phyloP scores from a whole-genome alignment of 2,329 filamentous ascomycete genomes.

The Ophiostoma sp. region DNA sequence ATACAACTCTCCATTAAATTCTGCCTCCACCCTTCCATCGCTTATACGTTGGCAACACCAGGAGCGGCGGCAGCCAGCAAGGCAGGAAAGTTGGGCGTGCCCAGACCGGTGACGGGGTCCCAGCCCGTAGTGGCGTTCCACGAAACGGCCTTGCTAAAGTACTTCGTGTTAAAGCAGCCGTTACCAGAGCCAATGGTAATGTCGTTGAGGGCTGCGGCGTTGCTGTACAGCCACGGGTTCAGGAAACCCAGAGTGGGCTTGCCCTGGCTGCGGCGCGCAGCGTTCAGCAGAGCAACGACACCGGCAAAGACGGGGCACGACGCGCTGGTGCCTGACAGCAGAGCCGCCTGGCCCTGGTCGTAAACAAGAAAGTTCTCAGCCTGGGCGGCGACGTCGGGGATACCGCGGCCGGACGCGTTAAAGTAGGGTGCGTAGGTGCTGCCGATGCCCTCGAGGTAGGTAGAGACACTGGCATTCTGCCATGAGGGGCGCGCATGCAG shows the following conservation, averaged over 20 bases:
- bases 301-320: constrained; percentile 39
- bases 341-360: constrained; percentile 24
- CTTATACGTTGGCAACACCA: constrained; percentile 20
- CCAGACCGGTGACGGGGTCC: constrained; percentile 34
- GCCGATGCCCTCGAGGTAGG: constrained; percentile 40
- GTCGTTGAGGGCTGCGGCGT: constrained; percentile 30
- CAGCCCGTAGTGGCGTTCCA: constrained; percentile 35
- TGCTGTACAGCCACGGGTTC: constrained; percentile 39
- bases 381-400: constrained; percentile 52
- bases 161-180: constrained; percentile 28
- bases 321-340: constrained; percentile 34
- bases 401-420: constrained; percentile 41
- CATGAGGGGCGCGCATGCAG: constrained; percentile 41
- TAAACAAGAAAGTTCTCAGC: constrained; percentile 35
- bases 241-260: constrained; percentile 40
- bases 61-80: constrained; percentile 23
- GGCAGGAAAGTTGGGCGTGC: constrained; percentile 28
- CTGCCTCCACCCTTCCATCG: not conserved
- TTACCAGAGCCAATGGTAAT: constrained; percentile 28
- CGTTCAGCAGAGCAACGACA: constrained; percentile 41
- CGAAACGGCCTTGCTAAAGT: constrained; percentile 20
- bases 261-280: constrained; percentile 36
- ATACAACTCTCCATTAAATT: not conserved
- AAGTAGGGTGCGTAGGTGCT: constrained; percentile 41
- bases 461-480: constrained; percentile 36